These are phyloP conservation scores for Aspergillus piperis DNA, from an alignment of 2,329 filamentous ascomycete species.

Conservation along the genomic window DNA sequence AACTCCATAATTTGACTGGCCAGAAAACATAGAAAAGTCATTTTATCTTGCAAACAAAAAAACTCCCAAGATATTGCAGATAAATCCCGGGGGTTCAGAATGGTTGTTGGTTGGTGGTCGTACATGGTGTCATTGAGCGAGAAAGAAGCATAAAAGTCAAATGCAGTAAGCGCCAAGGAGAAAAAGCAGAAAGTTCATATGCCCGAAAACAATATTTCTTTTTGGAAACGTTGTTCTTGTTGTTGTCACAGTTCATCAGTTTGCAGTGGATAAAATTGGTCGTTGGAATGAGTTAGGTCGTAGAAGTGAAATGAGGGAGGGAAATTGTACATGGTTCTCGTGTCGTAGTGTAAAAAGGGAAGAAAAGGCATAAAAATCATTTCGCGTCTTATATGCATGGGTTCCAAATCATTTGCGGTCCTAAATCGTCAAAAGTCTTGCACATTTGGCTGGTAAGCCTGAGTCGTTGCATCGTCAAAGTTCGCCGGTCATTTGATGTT, in stretches of 20 bases:
- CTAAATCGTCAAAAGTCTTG: constrained; percentile 23
- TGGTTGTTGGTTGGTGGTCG: constrained; percentile 11
- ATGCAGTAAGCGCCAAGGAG: neutral
- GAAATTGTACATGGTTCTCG: constrained; percentile 26
- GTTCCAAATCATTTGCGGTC: constrained; percentile 22
- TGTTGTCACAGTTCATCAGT: neutral
- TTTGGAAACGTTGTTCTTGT: neutral
- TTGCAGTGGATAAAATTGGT: constrained; percentile 14
- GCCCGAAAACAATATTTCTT: constrained; percentile 8
- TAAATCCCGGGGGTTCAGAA: constrained; percentile 14
- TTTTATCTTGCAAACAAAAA: constrained; percentile 6
- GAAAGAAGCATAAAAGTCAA: constrained; percentile 12
- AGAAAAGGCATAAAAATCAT: neutral
- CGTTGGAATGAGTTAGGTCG: constrained; percentile 10
- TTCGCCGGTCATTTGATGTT: constrained; percentile 6
- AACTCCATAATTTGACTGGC: constrained; percentile 13
- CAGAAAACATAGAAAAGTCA: constrained; percentile 8
- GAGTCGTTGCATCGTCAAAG: constrained; percentile 22
- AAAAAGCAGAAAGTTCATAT: constrained; percentile 12
- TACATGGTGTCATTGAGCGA: constrained; percentile 17
- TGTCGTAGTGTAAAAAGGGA: constrained; percentile 15
- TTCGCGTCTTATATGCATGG: constrained; percentile 21
- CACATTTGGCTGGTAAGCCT: constrained; percentile 19
- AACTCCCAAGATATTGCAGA: constrained; percentile 11
- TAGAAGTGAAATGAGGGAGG: constrained; percentile 9